Evolutionary conservation across 2,329 filamentous ascomycete genomes (phyloP).

Genomic region (Fusarium phyllophilum): DNA sequence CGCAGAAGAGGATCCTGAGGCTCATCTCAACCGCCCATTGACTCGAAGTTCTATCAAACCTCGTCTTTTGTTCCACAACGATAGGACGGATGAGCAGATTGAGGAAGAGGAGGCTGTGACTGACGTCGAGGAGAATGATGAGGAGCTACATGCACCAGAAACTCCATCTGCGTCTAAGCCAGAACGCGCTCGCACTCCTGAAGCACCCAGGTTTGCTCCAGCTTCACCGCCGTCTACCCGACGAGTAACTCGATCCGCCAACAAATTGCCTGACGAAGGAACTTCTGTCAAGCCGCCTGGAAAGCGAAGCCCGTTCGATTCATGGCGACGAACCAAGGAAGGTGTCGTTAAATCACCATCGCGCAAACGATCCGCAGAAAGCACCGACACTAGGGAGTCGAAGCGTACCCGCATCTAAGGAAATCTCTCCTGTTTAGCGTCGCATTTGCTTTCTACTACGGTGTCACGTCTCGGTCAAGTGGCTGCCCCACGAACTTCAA

Average conservation of each 20-base stretch:
- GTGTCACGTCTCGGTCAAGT: conserved; percentile 14
- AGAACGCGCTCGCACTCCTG: conserved; percentile 57
- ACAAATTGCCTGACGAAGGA: conserved; percentile 58
- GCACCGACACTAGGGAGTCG: conserved; percentile 43
- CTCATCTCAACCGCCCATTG: conserved; percentile 56
- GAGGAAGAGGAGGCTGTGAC: conserved; percentile 70
- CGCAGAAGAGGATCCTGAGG: conserved; percentile 50
- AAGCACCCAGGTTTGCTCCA: conserved; percentile 65
- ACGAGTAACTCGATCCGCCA: conserved; percentile 66
- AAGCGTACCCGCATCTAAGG: conserved; percentile 52
- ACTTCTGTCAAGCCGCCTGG: conserved; percentile 55
- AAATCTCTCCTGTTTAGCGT: background rate
- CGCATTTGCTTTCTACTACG: conserved; percentile 14
- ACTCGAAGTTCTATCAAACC: conserved; percentile 78
- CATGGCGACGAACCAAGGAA: conserved; percentile 74
- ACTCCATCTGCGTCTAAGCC: conserved; percentile 52
- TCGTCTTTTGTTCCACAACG: conserved; percentile 73
- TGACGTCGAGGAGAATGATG: conserved; percentile 63
- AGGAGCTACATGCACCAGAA: conserved; percentile 43
- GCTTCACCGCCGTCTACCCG: conserved; percentile 71
- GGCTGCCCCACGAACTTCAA: conserved; percentile 16
- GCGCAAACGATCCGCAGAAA: conserved; percentile 54
- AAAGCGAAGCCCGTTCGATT: conserved; percentile 70
- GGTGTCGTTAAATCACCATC: conserved; percentile 56
- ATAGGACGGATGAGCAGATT: conserved; percentile 56